These are phyloP conservation scores for Ascochyta viciae-villosae DNA, from an alignment of 2,329 filamentous ascomycete species.

Conservation along the genomic window DNA sequence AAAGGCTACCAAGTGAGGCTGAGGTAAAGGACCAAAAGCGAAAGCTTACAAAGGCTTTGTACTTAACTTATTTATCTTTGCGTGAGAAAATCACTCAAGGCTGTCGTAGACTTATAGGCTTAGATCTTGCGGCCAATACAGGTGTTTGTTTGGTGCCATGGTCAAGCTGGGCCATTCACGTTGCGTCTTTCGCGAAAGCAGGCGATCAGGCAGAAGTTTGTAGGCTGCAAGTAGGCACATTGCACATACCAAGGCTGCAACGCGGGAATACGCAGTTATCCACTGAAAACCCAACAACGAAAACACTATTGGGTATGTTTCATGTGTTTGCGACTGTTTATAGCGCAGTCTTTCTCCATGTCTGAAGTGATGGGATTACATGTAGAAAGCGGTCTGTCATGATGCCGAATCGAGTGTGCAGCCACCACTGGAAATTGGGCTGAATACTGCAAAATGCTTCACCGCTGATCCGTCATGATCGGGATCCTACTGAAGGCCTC, in stretches of 20 bases:
- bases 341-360: not conserved
- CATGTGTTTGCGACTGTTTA: not conserved
- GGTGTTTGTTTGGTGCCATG: not conserved
- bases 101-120: too few relatives aligned
- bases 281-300: not conserved
- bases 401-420: too few relatives aligned
- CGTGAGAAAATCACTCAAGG: not conserved
- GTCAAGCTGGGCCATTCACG: not conserved
- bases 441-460: not conserved
- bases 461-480: not conserved
- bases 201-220: conserved; percentile 15
- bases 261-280: not conserved
- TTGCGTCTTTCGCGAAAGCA: not conserved
- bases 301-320: not conserved
- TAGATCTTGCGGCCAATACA: too few relatives aligned
- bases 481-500: not conserved
- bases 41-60: not conserved
- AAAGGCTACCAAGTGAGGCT: not conserved
- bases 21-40: not conserved
- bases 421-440: too few relatives aligned
- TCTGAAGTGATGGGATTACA: not conserved
- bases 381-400: not conserved
- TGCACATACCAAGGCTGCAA: conserved; percentile 5
- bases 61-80: not conserved
- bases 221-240: conserved; percentile 6